Base-by-base conservation (phyloP, 2,329 filamentous ascomycete genomes). In the Falciphora oryzae region DNA sequence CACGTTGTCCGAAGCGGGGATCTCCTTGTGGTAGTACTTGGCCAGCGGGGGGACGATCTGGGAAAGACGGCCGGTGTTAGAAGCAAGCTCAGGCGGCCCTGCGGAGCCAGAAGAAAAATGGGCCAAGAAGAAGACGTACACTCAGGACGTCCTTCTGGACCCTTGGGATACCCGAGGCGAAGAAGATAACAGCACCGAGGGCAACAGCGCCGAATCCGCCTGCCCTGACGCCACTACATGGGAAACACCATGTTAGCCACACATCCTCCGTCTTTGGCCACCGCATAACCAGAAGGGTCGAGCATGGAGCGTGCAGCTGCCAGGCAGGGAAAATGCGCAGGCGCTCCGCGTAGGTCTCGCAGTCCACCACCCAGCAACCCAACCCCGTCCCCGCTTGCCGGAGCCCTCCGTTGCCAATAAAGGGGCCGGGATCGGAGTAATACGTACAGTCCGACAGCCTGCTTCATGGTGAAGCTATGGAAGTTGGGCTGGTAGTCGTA, bases 1-100 rank as follows among this genome's bases (percentile, higher is more conserved):
- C 71, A 88, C 85, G 77, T 87, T 88, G 77, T 89, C 86, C 66
- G 85, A 83, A 66, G 85, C 78, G 70, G 84, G 81, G 69, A 84
- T 70, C 72, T 85, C 78, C 74, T 83, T 81, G 70, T 79, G 70
- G 74, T 81, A 88, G 75, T 79, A 77, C 61, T 71, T 67, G 68
- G 80, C 80, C 66, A 88, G 68, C 69, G 84, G 67, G 68, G 86
- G 86, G 27, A 88, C 68, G 75, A 85, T 84, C 83, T 87, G 6
- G 68, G 28, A 59, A 57, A 7, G 8, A 63, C 31, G 18, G 29
- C 27, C 35, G 29, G 35, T 28, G 53, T 44, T 57, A 50, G 7
- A 22, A 28, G 14, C n/a, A 38, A 25, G 35, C 6, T 22, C 14
- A 4, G 32, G 44, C 38, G 25, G 13, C 61, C 18, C 25, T 14